These are phyloP conservation scores for Nephelium lappaceum DNA, from an alignment of 345 rosid species.

Conservation along the genomic window DNA sequence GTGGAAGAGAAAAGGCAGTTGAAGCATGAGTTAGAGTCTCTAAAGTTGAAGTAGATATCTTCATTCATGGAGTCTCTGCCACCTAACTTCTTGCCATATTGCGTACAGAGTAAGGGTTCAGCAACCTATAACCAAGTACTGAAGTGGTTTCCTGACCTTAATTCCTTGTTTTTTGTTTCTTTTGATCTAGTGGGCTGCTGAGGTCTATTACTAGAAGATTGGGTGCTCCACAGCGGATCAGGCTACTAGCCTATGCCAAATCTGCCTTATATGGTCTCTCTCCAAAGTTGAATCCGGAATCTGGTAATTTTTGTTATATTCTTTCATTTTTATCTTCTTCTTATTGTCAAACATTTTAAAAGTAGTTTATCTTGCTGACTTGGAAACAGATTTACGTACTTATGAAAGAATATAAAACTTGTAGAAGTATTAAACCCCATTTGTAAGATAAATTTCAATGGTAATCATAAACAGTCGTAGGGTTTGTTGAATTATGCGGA, in stretches of 20 bases:
- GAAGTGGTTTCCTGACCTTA: background rate
- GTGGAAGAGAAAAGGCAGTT: slow-evolving; percentile 60
- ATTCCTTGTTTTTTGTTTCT: background rate
- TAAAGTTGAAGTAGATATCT: slow-evolving; percentile 79
- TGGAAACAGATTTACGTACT: no score
- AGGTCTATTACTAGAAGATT: slow-evolving; percentile 62
- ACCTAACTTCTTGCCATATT: slow-evolving; percentile 64
- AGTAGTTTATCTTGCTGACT: background rate
- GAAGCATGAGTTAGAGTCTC: slow-evolving; percentile 66
- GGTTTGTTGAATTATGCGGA: background rate
- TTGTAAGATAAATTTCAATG: background rate
- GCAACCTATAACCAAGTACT: background rate
- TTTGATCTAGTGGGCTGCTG: slow-evolving; percentile 61
- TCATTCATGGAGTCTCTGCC: slow-evolving; percentile 91
- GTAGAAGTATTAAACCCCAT: background rate
- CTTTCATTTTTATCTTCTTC: background rate
- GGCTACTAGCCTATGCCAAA: slow-evolving; percentile 72
- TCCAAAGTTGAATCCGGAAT: slow-evolving; percentile 33
- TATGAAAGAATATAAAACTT: background rate
- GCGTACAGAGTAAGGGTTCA: slow-evolving; percentile 64
- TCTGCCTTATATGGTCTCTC: slow-evolving; percentile 65
- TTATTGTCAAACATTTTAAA: background rate
- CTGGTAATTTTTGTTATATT: slow-evolving; percentile 40
- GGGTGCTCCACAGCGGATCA: slow-evolving; percentile 60
- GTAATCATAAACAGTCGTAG: background rate